A percentile compares a stretch with the other conserved stretches of the same genome.
Evolutionary conservation across 2,329 filamentous ascomycete genomes (phyloP).

Genomic region (Ceratocystis colombiana): DNA sequence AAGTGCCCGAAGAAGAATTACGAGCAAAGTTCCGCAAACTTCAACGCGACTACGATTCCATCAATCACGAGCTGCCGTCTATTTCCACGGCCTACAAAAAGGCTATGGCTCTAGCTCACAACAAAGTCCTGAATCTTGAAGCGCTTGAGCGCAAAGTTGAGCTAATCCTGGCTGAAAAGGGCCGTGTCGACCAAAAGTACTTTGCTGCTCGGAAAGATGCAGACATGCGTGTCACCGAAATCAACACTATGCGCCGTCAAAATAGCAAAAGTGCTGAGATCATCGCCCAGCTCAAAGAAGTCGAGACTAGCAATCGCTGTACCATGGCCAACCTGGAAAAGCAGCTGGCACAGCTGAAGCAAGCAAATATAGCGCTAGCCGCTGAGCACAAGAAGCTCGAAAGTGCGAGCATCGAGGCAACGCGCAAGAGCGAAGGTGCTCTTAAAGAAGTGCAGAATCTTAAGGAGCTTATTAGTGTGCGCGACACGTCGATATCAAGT

Average conservation of each 20-base stretch:
- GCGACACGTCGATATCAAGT: slow-evolving; percentile 52
- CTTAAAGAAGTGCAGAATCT: slow-evolving; percentile 69
- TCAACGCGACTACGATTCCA: slow-evolving; percentile 68
- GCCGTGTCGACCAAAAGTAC: slow-evolving; percentile 95
- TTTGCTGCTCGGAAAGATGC: slow-evolving; percentile 93
- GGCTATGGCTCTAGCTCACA: slow-evolving; percentile 70
- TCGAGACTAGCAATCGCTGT: slow-evolving; percentile 65
- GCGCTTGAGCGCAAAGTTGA: slow-evolving; percentile 68
- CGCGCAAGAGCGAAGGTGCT: slow-evolving; percentile 59
- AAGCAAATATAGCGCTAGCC: slow-evolving; percentile 60
- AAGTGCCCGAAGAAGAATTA: slow-evolving; percentile 59
- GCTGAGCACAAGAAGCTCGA: slow-evolving; percentile 68
- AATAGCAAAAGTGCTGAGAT: slow-evolving; percentile 88
- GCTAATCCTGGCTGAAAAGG: slow-evolving; percentile 73
- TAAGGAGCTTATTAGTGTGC: slow-evolving; percentile 60
- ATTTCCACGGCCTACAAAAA: slow-evolving; percentile 89
- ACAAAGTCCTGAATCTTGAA: slow-evolving; percentile 71
- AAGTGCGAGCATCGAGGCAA: slow-evolving; percentile 57
- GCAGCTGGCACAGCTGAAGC: slow-evolving; percentile 72
- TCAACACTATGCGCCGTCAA: slow-evolving; percentile 67
- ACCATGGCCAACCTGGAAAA: slow-evolving; percentile 81
- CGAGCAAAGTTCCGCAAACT: slow-evolving; percentile 63
- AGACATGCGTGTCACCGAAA: slow-evolving; percentile 71
- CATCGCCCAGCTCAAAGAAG: slow-evolving; percentile 83
- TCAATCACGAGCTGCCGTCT: slow-evolving; percentile 77